Base-by-base conservation (phyloP, 768 basidiomycete species). In the Leccinum variicolor region DNA sequence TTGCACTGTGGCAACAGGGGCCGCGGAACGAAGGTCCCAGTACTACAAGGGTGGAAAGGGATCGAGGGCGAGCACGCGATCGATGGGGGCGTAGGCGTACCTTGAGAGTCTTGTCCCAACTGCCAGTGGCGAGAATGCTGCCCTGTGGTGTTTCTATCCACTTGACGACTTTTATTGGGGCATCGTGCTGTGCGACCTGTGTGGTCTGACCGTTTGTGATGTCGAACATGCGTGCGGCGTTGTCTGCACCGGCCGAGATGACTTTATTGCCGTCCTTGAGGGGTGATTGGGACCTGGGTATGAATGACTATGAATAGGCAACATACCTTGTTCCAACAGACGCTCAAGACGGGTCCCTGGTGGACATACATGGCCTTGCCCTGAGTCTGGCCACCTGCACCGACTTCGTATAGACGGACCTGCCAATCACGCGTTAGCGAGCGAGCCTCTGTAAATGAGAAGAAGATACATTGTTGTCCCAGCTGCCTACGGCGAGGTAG, bases 81-180 rank as follows among this genome's bases (percentile, higher is more conserved):
- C 26, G 49, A 41, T 8, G 33, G n/a, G n/a, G 52, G 31, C 58
- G 51, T 46, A 49, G 1, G 62, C 59, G 3, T 62, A 94, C 95
- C 81, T 94, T 96, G 69, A 98, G 74, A 2, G 92, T 96, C 75
- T 96, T 96, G 73, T 99, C 96, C 97, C 97, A 99, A 53, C 93
- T 94, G 10, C 94, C 97, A 1, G 96, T 98, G 13, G 87, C 92
- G 19, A 95, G 77, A 60, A 95, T 85, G 14, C 90, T 84, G 34
- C 82, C 82, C 60, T 82, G 83, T 21, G 84, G 85, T 6, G 87
- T 82, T 60, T 94, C 89, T 53, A 93, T 78, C 85, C 89, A 94
- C 54, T 84, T 81, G 39, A 93, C 86, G 57, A 83, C 85, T 71
- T 87, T 91, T 66, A 96, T 85, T 11, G 91, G 91, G 48, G 87